Evolutionary conservation across 371 early-diverging fungal genomes (phyloP).

Genomic region (Entomophthora muscae): DNA sequence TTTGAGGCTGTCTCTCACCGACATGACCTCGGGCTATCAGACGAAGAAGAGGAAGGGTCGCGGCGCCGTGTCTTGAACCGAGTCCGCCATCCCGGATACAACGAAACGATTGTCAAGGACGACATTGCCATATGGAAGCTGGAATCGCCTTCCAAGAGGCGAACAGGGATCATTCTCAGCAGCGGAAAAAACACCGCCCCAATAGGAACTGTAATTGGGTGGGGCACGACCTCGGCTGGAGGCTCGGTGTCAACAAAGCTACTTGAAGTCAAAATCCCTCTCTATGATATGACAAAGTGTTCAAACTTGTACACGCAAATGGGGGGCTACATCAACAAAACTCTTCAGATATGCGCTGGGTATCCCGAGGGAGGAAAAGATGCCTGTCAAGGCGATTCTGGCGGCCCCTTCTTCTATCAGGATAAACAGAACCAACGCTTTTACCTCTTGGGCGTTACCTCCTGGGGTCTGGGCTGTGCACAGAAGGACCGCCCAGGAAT

Average conservation of each 20-base stretch:
- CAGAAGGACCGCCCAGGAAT: background rate
- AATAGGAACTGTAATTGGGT: background rate
- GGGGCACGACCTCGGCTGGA: conserved; percentile 2
- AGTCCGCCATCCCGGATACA: background rate
- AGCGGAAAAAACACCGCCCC: background rate
- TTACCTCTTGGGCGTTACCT: background rate
- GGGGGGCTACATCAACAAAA: background rate
- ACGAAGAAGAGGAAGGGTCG: background rate
- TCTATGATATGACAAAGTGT: background rate
- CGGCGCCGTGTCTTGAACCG: background rate
- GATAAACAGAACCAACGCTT: background rate
- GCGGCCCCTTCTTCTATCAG: background rate
- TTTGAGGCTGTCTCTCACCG: conserved; percentile 2
- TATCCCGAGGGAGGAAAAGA: conserved; percentile 1
- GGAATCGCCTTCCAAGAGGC: background rate
- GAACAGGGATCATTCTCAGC: too few species aligned
- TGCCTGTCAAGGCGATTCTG: conserved; percentile 4
- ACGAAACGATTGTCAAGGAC: background rate
- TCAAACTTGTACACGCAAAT: too few species aligned
- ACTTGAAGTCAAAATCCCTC: conserved; percentile 1
- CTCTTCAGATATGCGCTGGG: background rate
- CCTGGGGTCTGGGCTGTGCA: background rate
- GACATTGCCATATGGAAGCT: background rate
- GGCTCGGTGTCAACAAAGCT: background rate
- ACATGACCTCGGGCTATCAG: background rate